Evolutionary conservation across 148 eudicot species (phyloP), one percentile per base, ranked within the genome.

Genomic region (Cornus florida): DNA sequence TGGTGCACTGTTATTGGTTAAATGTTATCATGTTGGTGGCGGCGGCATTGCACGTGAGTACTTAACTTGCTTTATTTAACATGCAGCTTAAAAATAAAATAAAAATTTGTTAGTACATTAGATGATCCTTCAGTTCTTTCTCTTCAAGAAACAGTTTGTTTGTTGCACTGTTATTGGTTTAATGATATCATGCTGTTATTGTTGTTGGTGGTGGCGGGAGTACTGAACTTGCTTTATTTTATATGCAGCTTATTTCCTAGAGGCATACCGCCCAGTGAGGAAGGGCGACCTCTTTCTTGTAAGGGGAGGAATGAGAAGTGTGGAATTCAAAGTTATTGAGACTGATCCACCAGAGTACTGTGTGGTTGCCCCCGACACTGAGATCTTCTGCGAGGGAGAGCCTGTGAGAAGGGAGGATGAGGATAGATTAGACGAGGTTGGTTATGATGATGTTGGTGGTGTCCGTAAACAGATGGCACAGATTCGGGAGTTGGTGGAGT

Each of bases 361-460:
- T 86, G 96, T 93, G 72, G 98, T 93, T 79, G 91, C 98, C 78
- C 98, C 98, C 13, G 95, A 93, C 72, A 93, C 98, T 65, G 98
- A 93, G 84, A 93, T 93, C 50, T 93, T 81, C 65, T 90, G 96
- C 82, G 98, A 93, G 87, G 98, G 98, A 12, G 98, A 93, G 71
- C 96, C 98, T 8, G 69, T 93, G 23, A 91, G 81, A 82, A 85
- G 98, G 79, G 96, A 92, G 88, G 98, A 93, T 64, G 98, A 93
- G 79, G 82, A 93, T 65, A 87, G 97, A 67, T 77, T 93, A 75
- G 95, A 93, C 74, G 98, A 93, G 80, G 87, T 93, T 53, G 98
- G 98, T 16, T 93, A 93, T 83, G 98, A 93, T 84, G 98, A 93
- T 82, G 98, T 93, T 72, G 98, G 98, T 82, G 98, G 98, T 6